Base-by-base conservation (phyloP, 768 basidiomycete genomes). In the Kwoniella pini region DNA sequence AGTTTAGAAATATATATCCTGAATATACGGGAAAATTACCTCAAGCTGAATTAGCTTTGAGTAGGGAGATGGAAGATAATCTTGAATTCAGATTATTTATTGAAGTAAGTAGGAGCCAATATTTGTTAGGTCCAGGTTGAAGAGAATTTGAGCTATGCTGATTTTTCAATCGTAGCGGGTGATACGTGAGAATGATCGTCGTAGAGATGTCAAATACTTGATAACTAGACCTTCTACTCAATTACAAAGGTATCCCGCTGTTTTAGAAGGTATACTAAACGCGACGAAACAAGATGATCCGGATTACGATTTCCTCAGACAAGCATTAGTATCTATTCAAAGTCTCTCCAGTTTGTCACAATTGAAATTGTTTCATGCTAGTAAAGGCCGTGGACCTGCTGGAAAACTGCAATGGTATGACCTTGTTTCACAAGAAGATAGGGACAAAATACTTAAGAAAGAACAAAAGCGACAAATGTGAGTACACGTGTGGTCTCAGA, bases 341-440 rank as follows among this genome's bases (percentile, higher is more conserved):
- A 88, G 85, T 64, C 79, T 97, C 57, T 89, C 91, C 63, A 84
- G 84, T 4, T 84, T 91, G 4, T 87, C 90, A 0, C 89, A 91
- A 75, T 79, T 96, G 48, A 84, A 87, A 65, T 90, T 91, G 3
- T 97, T 94, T 85, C 93, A 97, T 75, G 83, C 85, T 40, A 88
- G 90, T 0, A 92, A 91, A 87, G 86, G 90, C 13, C 85, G 85
- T 69, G 92, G 91, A 3, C 81, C 84, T 1, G 85, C 88, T 1
- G 85, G 83, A 2, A 91, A 90, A 74, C 86, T 89, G 82, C 89
- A 93, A 65, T 97, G 93, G 93, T 86, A 90, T 72, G 89, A 94
- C 75, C 79, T 96, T 17, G 89, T 94, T 4, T 79, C 88, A 0
- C 79, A 84, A 42, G 90, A 91, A 39, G 71, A 86, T 10, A 81